A percentile compares a stretch with the other conserved stretches of the same genome.
These are phyloP conservation scores for Graphiopsis chlorocephala DNA, from an alignment of 2,329 filamentous ascomycete genomes.

Conservation along the genomic window DNA sequence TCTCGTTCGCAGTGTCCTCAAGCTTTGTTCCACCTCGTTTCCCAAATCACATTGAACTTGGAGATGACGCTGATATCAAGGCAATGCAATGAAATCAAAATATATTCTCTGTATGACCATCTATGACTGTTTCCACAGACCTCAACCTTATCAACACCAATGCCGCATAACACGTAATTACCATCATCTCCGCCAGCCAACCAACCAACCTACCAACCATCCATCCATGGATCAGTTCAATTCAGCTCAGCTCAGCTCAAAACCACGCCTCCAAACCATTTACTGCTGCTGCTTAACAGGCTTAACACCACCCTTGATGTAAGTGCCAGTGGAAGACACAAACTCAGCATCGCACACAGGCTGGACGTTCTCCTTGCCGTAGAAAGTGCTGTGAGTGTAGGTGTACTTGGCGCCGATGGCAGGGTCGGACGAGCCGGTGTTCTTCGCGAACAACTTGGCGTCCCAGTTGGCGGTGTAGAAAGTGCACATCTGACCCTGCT, in stretches of 20 bases:
- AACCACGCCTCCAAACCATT: background rate
- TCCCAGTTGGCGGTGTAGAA: conserved; percentile 11
- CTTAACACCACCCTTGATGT: background rate
- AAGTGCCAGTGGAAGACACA: background rate
- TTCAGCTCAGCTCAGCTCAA: background rate
- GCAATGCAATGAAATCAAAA: background rate
- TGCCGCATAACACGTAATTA: background rate
- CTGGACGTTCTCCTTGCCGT: background rate
- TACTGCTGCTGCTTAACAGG: background rate
- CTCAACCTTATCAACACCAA: background rate
- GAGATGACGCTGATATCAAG: background rate
- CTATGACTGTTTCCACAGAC: background rate
- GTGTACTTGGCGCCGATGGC: background rate
- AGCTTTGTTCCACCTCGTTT: background rate
- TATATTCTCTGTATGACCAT: background rate
- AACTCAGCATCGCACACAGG: background rate
- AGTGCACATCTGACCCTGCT: conserved; percentile 13
- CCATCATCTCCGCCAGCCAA: background rate
- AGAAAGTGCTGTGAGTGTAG: conserved; percentile 6
- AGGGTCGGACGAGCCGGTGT: background rate
- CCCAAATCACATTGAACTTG: background rate
- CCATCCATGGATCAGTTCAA: background rate
- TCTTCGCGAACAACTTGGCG: conserved; percentile 1
- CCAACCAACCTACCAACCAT: background rate
- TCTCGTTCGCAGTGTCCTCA: too few relatives aligned